Percentiles rank a stretch among this genome's conserved stretches.
Conservation (phyloP, 148 eudicot species). For the Salicornia ramosissima region DNA sequence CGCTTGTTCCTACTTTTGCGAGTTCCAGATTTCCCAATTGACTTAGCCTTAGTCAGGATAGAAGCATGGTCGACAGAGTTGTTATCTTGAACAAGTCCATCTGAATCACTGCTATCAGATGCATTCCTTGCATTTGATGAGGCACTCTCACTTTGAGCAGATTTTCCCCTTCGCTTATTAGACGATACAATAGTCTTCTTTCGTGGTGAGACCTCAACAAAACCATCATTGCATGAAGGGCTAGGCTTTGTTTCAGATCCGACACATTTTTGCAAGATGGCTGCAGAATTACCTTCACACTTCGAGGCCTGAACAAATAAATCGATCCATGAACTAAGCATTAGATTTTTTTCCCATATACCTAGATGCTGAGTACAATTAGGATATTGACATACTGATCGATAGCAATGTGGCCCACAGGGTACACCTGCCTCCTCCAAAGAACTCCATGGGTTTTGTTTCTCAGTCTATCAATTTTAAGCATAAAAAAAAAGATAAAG, state of each 20-base stretch:
- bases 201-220: slow-evolving; percentile 33
- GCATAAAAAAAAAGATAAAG: not conserved
- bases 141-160: slow-evolving; percentile 72
- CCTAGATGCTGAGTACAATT: not conserved
- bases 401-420: slow-evolving; percentile 76
- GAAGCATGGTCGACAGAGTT: slow-evolving; percentile 31
- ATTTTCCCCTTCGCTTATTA: slow-evolving; percentile 46
- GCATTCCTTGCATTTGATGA: slow-evolving; percentile 58
- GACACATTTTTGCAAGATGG: slow-evolving; percentile 32
- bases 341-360: not conserved
- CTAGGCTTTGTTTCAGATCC: slow-evolving; percentile 42
- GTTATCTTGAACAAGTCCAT: slow-evolving; percentile 45
- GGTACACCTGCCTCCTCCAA: slow-evolving; percentile 54
- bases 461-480: slow-evolving; percentile 55
- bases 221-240: slow-evolving; percentile 42
- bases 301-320: slow-evolving; percentile 39
- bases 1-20: slow-evolving; percentile 60
- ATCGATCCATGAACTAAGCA: slow-evolving; percentile 5
- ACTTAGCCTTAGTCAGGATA: slow-evolving; percentile 35
- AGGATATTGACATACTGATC: slow-evolving; percentile 57
- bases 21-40: slow-evolving; percentile 39
- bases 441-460: slow-evolving; percentile 57
- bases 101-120: slow-evolving; percentile 86
- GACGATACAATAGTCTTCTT: slow-evolving; percentile 47
- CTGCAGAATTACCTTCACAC: slow-evolving; percentile 35